Conservation (phyloP, 1,139 yeast genomes). For the Diutina siamensis region DNA sequence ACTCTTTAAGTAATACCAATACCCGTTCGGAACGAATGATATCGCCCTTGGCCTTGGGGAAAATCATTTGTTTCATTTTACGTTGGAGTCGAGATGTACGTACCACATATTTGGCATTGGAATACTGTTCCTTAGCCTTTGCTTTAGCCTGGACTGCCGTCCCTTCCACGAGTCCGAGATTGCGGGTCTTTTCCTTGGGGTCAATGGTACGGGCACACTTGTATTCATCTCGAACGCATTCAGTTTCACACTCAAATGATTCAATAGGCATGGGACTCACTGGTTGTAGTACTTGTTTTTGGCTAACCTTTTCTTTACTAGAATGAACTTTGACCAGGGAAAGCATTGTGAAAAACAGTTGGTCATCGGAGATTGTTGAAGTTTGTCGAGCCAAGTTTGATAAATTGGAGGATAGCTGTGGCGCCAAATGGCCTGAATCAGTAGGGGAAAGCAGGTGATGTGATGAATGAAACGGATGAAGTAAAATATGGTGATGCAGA, state of each 20-base stretch:
- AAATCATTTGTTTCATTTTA: background rate
- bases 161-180: conserved; percentile 19
- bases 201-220: background rate
- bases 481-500: too few relatives aligned
- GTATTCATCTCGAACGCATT: background rate
- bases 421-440: too few relatives aligned
- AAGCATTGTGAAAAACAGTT: background rate
- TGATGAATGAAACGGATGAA: too few relatives aligned
- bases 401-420: too few relatives aligned
- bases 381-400: too few relatives aligned
- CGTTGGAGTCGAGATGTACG: background rate
- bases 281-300: background rate
- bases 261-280: background rate
- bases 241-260: background rate
- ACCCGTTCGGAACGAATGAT: conserved; percentile 53
- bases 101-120: conserved; percentile 13
- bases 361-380: background rate
- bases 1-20: conserved; percentile 44
- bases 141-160: conserved; percentile 14
- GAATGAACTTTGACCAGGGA: background rate
- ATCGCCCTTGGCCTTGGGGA: conserved; percentile 36
- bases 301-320: background rate
- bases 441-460: too few relatives aligned
- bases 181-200: conserved; percentile 16
- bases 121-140: conserved; percentile 13